A percentile compares a stretch with the other conserved stretches of the same genome.
Conservation (phyloP, 768 basidiomycete genomes). For the Trametes coccinea region DNA sequence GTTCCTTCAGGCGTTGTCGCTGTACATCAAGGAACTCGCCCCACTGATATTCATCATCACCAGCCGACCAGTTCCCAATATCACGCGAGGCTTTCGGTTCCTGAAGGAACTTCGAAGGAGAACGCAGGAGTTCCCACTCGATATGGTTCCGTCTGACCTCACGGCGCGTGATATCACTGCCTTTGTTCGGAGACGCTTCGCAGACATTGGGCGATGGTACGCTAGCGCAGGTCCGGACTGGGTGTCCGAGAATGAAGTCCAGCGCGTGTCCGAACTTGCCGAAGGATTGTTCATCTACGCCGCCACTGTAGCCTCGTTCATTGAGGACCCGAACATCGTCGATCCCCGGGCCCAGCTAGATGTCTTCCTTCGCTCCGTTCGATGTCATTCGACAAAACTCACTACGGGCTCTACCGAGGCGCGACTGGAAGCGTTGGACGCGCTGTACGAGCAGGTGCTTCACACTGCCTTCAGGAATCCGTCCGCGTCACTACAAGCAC, state of each 20-base stretch:
- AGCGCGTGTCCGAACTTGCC: not conserved
- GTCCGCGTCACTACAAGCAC: not conserved
- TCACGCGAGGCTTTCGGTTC: not conserved
- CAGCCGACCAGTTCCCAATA: slow-evolving; percentile 11
- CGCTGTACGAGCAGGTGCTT: slow-evolving; percentile 16
- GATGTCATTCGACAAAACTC: not conserved
- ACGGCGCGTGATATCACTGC: not conserved
- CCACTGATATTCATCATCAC: slow-evolving; percentile 21
- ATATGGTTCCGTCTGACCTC: not conserved
- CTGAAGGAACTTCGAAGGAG: not conserved
- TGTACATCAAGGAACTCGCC: not conserved
- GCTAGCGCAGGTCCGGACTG: not conserved
- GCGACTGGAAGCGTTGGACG: slow-evolving; percentile 9
- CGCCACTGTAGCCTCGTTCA: slow-evolving; percentile 20
- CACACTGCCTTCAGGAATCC: not conserved
- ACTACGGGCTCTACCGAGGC: not conserved
- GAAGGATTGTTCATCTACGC: slow-evolving; percentile 28
- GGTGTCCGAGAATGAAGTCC: slow-evolving; percentile 2
- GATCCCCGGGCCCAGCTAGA: not conserved
- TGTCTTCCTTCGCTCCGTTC: not conserved
- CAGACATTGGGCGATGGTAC: not conserved
- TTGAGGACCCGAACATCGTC: slow-evolving; percentile 6
- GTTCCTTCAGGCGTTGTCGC: slow-evolving; percentile 6
- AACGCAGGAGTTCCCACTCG: not conserved
- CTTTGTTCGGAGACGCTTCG: not conserved